Base-by-base conservation (phyloP, 1,139 yeast genomes). In the Protomyces gravidus region DNA sequence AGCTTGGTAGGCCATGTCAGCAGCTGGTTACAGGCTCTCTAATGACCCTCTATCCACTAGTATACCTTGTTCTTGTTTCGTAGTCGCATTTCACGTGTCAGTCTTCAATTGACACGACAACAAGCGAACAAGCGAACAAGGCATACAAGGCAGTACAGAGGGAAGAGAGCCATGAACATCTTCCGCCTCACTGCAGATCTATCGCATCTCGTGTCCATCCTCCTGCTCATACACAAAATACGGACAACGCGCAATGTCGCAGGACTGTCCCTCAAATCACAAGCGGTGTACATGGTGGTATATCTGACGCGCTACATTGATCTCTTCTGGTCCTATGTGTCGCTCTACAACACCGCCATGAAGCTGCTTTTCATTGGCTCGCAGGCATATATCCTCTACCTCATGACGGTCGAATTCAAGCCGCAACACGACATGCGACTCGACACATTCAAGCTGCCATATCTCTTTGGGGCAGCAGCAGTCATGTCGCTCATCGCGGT, bases 231-330 rank as follows among this genome's bases (percentile, higher is more conserved):
- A 59, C 84, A 82, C 63, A 82, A 89, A 55, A 88, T 92, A 68
- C 81, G 78, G 63, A 71, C 74, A 25, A 80, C 86, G 62, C 76
- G 78, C 66, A 84, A 95, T 11, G 84, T 86, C 60, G 81, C 83
- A 47, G 98, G 98, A 39, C 80, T 92, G 60, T 89, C 97, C 2
- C 76, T 89, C 71, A 90, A 90, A 74, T 88, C 97, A 0, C 97
- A 92, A 70, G 76, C 81, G 0, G 75, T 92, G 51, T 92, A 92
- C 70, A 83, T 82, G 40, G 64, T 86, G 51, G 97, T 92, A 19
- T 90, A 83, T 68, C 70, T 85, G 50, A 80, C 95, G 21, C 80
- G 98, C 66, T 92, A 92, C 72, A 69, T 89, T 65, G 92, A 67
- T 25, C 57, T 66, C 11, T 65, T 67, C 50, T 65, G 64, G 63